Conservation (phyloP, 208 protist genomes). For the Crithidia expoeki region DNA sequence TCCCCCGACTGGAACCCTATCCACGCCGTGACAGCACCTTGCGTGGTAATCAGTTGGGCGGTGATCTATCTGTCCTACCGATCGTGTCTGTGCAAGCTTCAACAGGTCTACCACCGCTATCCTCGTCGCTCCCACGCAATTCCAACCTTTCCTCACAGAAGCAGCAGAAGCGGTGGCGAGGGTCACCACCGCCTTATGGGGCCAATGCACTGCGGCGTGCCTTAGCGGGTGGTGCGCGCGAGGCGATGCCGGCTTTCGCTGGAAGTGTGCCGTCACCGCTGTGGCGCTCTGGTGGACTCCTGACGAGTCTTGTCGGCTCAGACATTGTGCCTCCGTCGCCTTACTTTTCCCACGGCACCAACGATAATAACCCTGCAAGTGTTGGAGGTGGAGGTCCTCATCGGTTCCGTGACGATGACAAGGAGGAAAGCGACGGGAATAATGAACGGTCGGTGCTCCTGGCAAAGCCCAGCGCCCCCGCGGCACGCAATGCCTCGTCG, state of each 20-base stretch:
- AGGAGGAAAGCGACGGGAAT: background rate
- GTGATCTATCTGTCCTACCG: background rate
- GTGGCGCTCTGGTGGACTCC: constrained; percentile 1
- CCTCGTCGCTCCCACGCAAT: no score
- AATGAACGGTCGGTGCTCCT: constrained; percentile 1
- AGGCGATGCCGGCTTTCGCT: background rate
- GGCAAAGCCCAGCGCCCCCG: background rate
- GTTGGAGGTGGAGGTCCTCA: no score
- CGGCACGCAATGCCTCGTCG: background rate
- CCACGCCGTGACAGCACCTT: constrained; percentile 25
- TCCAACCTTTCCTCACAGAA: background rate
- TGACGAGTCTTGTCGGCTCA: background rate
- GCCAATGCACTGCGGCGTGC: constrained; percentile 8
- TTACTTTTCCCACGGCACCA: background rate
- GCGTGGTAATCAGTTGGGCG: constrained; percentile 20
- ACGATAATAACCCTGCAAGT: no score
- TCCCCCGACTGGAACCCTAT: background rate
- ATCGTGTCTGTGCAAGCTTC: background rate
- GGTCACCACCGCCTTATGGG: constrained; percentile 10
- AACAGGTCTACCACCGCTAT: background rate
- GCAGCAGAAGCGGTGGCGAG: background rate
- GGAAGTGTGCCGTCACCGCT: constrained; percentile 7
- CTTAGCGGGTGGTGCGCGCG: background rate
- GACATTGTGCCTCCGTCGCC: background rate
- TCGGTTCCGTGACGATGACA: background rate